Percentiles rank a stretch among this genome's conserved stretches.
Conservation (phyloP, 78 protist species). For the Dictyostelium discoideum region DNA sequence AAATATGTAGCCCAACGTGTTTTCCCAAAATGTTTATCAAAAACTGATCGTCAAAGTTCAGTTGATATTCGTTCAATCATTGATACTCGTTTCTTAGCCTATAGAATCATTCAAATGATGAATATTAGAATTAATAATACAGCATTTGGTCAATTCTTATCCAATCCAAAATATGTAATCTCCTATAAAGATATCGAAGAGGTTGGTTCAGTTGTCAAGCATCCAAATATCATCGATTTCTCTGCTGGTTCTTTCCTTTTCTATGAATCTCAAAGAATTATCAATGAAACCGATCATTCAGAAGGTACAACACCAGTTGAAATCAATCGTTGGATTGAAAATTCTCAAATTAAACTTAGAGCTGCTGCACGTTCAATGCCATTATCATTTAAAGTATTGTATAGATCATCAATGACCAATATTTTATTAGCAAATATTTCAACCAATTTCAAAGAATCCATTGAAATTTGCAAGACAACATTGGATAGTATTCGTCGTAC, state of each 20-base stretch:
- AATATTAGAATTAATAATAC: conserved; percentile 23
- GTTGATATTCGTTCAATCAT: conserved; percentile 14
- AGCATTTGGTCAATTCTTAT: conserved; percentile 42
- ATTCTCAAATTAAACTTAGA: conserved; percentile 15
- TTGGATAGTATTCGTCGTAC: background rate
- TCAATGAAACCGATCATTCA: background rate
- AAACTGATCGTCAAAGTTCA: background rate
- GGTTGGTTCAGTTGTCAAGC: conserved; percentile 25
- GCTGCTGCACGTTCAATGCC: conserved; percentile 56
- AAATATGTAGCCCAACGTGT: conserved; percentile 33
- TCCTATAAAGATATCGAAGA: conserved; percentile 45
- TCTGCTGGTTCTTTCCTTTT: conserved; percentile 34
- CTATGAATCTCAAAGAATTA: conserved; percentile 27
- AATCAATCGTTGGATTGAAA: conserved; percentile 35
- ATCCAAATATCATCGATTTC: conserved; percentile 54
- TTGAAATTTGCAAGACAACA: background rate
- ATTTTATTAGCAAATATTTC: conserved; percentile 12
- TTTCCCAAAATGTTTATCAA: conserved; percentile 54
- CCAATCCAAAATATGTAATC: conserved; percentile 42
- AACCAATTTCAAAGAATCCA: background rate
- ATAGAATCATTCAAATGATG: conserved; percentile 38
- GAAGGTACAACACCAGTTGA: background rate
- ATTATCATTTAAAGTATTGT: conserved; percentile 1
- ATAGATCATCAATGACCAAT: conserved; percentile 4
- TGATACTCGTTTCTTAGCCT: conserved; percentile 14